Conservation (phyloP, 495 filamentous ascomycete genomes). For the Platismatia glauca region DNA sequence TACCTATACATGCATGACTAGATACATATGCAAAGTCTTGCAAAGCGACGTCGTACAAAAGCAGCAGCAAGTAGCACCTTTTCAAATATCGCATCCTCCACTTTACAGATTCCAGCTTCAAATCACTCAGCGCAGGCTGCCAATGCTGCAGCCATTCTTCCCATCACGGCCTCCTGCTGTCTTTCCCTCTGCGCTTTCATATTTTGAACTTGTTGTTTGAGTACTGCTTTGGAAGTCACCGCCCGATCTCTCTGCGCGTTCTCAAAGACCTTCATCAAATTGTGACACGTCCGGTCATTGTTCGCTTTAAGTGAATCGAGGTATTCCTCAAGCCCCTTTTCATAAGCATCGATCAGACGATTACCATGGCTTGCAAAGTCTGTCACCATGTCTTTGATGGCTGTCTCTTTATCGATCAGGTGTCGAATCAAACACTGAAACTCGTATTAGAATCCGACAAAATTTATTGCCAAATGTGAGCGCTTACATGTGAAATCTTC, state of each 20-base stretch:
- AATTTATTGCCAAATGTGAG: not conserved
- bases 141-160: not conserved
- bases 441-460: not conserved
- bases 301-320: not conserved
- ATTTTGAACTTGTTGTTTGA: not conserved
- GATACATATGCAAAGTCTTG: not conserved
- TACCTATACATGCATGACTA: no score
- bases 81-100: not conserved
- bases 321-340: not conserved
- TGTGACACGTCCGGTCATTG: not conserved
- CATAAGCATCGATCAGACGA: not conserved
- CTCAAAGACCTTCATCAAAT: not conserved
- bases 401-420: conserved; percentile 15
- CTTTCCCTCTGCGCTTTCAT: not conserved
- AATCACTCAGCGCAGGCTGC: not conserved
- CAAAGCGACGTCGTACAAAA: not conserved
- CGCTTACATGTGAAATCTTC: conserved; percentile 17
- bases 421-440: conserved; percentile 13
- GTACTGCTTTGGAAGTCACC: not conserved
- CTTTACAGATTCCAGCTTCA: not conserved
- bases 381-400: conserved; percentile 10
- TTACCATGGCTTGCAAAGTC: conserved; percentile 8
- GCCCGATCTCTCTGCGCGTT: not conserved
- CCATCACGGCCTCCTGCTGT: not conserved
- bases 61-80: not conserved